Evolutionary conservation across 148 eudicot species (phyloP), one percentile per base, ranked within the genome.

Genomic region (Euryodendron excelsum): DNA sequence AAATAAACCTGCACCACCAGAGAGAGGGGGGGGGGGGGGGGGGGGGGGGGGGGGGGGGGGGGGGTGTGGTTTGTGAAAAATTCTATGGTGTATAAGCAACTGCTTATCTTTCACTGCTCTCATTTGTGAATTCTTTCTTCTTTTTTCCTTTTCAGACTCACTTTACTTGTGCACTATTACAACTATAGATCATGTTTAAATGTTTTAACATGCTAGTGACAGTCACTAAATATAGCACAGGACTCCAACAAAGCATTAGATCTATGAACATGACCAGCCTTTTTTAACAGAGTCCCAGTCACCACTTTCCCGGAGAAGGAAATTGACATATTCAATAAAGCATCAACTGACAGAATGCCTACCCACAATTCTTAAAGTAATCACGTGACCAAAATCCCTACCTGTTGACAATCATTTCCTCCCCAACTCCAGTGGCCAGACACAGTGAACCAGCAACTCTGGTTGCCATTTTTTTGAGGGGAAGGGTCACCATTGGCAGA

Each of bases 391-490:
- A 30, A 59, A 52, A 47, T 20, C 37, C 52, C 3, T 79, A 94
- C 98, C 93, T 94, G 74, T 74, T 84, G 66, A 88, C 98, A 80
- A 94, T 88, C 98, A 94, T 94, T 74, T 94, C 97, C 78, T 94
- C 89, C 78, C 98, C 98, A 74, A 92, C 80, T 65, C 93, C 98
- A 72, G 98, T 94, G 60, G 98, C 98, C 79, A 91, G 80, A 84
- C 98, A 94, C 59, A 94, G 88, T 53, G 98, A 94, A 79, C 95
- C 98, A 76, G 98, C 98, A 77, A 94, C 98, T 81, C 98, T 91
- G 53, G 93, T 94, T 9, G 98, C 98, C 98, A 94, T 94, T 84
- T 94, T 94, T 90, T 94, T 90, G 48, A 92, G 88, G 60, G 98
- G 97, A 74, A 94, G 88, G 25, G 97, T 92, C 82, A 94, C 80